Evolutionary conservation across 176 grass and related monocot species (phyloP), one percentile per base, ranked within the genome.

Genomic region (Eragrostis nindensis): DNA sequence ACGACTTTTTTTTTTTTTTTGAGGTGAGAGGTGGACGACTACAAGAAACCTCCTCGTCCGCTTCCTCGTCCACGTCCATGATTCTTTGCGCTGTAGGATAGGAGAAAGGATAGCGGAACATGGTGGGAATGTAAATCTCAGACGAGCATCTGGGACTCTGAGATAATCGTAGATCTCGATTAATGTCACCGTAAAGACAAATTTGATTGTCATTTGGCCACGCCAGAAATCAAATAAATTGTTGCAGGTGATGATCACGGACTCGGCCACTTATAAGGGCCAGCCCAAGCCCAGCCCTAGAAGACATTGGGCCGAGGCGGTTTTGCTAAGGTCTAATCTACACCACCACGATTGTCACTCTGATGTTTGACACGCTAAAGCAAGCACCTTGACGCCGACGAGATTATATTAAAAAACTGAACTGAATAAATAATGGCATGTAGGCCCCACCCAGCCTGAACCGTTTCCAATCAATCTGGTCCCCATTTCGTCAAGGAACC

Each of bases 281-380:
- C 1, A 43, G 68, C 12, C 59, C 26, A 30, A 62, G 25, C 60
- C 60, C 60, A 16, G 3, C 12, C 11, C 25, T 0, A 29, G 69
- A 17, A 0, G 16, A 1, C 1, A 52, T 36, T 72, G 70, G 70
- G 48, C 70, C 29, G 47, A 21, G 47, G 1, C 71, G 30, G 10
- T 54, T 55, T n/a, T 22, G 17, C 71, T 8, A 29, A 8, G 47
- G 25, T 52, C 70, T 38, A 19, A 8, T 50, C 7, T 10, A 30
- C 70, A 16, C 0, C 4, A 30, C 26, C 17, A 77, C 52, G 65
- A 64, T 68, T 66, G 46, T 68, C 68, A 30, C 65, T 63, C n/a
- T n/a, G n/a, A n/a, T n/a, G 45, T 4, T 66, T 46, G 59, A 24
- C 39, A 80, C 76, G 59, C 47, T 56, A 73, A 66, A 85, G 38